Evolutionary conservation across 2,329 filamentous ascomycete species (phyloP), one percentile per base, ranked within the genome.

Genomic region (Eurotiales sp.): DNA sequence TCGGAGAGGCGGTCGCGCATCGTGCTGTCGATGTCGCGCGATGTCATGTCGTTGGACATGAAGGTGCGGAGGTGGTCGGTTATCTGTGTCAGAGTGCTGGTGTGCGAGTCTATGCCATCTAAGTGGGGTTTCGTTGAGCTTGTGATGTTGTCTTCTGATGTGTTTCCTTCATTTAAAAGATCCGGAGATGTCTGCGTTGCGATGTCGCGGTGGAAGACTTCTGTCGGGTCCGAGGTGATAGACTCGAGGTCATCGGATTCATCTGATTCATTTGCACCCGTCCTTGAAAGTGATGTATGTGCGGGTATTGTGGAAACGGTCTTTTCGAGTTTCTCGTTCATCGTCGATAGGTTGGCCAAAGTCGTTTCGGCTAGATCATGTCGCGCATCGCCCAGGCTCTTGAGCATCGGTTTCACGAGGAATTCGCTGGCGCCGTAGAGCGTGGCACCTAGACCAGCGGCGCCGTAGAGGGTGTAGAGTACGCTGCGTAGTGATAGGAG

Each of bases 181-280:
- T 64, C 64, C 22, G 78, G 78, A 2, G 75, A 76, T 2, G 83
- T 85, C 60, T 86, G 82, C 0, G 81, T 84, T 46, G 80, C 82
- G 53, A 80, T 77, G 58, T 85, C 82, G 27, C 82, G 76, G 63
- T 84, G 80, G 64, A 81, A 86, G 36, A 85, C 77, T 62, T 84
- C 81, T 1, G 81, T 82, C 2, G 81, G 80, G 57, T 85, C 82
- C 11, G 79, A 82, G 50, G 71, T 72, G 14, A 73, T 59, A 39
- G 76, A 78, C 19, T 78, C 77, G 12, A 61, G 61, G 39, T 81
- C 48, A 52, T 58, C 52, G 22, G 47, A 37, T 51, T 59, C 22
- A 56, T 19, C 60, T 56, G n/a, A n/a, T n/a, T 29, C 55, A 34
- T 54, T 55, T 50, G 61, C 47, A 56, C 65, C 50, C 4, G 61